Evolutionary conservation across 192 early-diverging fungal species (phyloP).

Genomic region (Entrophospora sp.): DNA sequence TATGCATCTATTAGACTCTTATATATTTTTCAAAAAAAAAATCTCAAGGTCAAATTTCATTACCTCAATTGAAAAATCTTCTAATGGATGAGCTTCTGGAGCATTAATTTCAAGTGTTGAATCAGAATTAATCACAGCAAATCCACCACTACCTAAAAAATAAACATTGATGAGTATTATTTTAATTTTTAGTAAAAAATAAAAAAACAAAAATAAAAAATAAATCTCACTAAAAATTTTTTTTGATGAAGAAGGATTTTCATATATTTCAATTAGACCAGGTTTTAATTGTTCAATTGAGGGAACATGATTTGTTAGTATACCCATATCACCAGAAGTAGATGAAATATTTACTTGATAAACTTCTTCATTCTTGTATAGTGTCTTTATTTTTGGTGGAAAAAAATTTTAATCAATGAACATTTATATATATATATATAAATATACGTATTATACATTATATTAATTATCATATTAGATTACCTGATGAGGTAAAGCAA

Average conservation of each 20-base stretch:
- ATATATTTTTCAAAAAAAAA: background rate
- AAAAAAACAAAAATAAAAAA: background rate
- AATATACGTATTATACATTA: background rate
- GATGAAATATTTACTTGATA: constrained; percentile 91
- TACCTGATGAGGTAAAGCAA: constrained; percentile 88
- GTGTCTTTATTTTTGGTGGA: too few species aligned
- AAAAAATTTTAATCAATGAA: background rate
- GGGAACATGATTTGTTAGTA: constrained; percentile 96
- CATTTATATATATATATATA: background rate
- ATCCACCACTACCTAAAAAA: constrained; percentile 80
- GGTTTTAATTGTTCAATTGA: constrained; percentile 92
- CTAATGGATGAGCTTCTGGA: constrained; percentile 83
- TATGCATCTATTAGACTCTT: too few species aligned
- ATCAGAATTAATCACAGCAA: constrained; percentile 94
- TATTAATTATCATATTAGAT: background rate
- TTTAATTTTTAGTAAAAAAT: constrained; percentile 12
- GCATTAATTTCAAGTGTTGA: constrained; percentile 96
- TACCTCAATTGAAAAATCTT: constrained; percentile 79
- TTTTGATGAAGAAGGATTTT: constrained; percentile 58
- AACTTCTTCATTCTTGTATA: constrained; percentile 65
- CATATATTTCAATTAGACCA: constrained; percentile 76
- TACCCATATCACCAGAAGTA: constrained; percentile 93
- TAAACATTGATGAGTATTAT: background rate
- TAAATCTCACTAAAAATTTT: constrained; percentile 81
- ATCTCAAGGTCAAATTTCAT: too few species aligned